A percentile compares a stretch with the other conserved stretches of the same genome.
These are phyloP conservation scores for Allomyces arbusculus DNA, from an alignment of 192 early-diverging fungal species.

Conservation along the genomic window DNA sequence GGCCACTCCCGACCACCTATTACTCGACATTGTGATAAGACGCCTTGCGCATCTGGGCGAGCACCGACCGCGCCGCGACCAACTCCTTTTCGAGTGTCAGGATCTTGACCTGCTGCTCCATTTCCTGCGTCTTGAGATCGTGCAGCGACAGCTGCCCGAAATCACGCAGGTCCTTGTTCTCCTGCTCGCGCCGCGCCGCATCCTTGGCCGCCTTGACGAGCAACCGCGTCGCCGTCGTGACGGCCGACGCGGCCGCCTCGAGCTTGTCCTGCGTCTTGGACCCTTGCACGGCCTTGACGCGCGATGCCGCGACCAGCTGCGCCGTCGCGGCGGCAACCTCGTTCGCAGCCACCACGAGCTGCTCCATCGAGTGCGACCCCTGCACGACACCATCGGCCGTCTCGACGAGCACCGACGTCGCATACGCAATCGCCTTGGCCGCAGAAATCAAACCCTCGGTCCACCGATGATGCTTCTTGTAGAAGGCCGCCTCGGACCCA, in stretches of 20 bases:
- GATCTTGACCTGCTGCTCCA: conserved; percentile 96
- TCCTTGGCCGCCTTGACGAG: conserved; percentile 83
- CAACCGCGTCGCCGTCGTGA: conserved; percentile 73
- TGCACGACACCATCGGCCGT: conserved; percentile 86
- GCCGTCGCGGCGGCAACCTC: conserved; percentile 92
- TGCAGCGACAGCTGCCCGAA: conserved; percentile 60
- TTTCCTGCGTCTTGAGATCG: conserved; percentile 89
- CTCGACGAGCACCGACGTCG: conserved; percentile 81
- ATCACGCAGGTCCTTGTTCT: conserved; percentile 28
- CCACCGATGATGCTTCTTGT: conserved; percentile 99
- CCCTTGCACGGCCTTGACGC: conserved; percentile 84
- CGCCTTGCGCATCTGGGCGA: conserved; percentile 82
- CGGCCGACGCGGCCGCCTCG: conserved; percentile 79
- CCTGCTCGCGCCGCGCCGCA: conserved; percentile 47
- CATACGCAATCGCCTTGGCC: conserved; percentile 82
- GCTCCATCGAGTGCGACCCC: conserved; percentile 74
- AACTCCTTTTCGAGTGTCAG: conserved; percentile 88
- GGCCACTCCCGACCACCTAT: too few species aligned
- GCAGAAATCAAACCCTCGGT: conserved; percentile 95
- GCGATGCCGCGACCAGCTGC: conserved; percentile 84
- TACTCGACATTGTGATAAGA: conserved; percentile 43
- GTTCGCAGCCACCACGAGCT: conserved; percentile 91
- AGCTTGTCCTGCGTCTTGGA: conserved; percentile 82
- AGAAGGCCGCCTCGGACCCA: conserved; percentile 60
- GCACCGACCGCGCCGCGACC: conserved; percentile 53